phyloP scores from a whole-genome alignment of 768 basidiomycete genomes.

The Phylloporus sp. region DNA sequence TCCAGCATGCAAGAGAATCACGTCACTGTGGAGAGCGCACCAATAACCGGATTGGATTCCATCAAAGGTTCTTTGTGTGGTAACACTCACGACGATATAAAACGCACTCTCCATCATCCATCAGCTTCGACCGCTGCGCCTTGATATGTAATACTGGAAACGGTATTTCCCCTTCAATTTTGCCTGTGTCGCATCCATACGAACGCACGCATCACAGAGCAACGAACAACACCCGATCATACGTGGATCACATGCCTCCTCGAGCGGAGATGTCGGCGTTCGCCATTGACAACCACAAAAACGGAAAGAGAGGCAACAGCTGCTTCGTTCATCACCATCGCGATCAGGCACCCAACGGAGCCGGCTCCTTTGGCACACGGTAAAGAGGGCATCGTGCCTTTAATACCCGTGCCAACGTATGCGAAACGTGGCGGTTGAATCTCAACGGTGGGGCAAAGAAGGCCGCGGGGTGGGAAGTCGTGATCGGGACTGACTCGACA shows the following conservation, averaged over 20 bases:
- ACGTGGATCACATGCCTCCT: not conserved
- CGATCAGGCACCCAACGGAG: slow-evolving; percentile 11
- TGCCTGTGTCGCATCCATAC: not conserved
- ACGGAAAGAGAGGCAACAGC: not conserved
- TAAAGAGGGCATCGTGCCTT: slow-evolving; percentile 1
- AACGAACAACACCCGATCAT: not conserved
- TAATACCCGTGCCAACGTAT: not conserved
- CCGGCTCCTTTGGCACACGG: not conserved
- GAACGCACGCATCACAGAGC: not conserved
- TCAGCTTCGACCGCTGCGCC: too few relatives aligned
- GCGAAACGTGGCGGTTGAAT: slow-evolving; percentile 1
- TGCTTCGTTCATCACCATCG: slow-evolving; percentile 10
- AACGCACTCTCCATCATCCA: not conserved
- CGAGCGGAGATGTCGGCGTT: not conserved
- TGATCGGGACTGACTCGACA: not conserved
- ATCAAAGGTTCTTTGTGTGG: not conserved
- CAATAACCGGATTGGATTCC: not conserved
- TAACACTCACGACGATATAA: not conserved
- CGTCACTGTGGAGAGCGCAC: not conserved
- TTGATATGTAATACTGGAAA: not conserved
- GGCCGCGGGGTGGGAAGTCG: not conserved
- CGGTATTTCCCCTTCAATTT: not conserved
- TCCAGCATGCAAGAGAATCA: not conserved
- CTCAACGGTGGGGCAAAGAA: not conserved
- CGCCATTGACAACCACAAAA: slow-evolving; percentile 6